These are phyloP conservation scores for Jamesozyma jinghongensis DNA, from an alignment of 805 yeast species.

Conservation along the genomic window DNA sequence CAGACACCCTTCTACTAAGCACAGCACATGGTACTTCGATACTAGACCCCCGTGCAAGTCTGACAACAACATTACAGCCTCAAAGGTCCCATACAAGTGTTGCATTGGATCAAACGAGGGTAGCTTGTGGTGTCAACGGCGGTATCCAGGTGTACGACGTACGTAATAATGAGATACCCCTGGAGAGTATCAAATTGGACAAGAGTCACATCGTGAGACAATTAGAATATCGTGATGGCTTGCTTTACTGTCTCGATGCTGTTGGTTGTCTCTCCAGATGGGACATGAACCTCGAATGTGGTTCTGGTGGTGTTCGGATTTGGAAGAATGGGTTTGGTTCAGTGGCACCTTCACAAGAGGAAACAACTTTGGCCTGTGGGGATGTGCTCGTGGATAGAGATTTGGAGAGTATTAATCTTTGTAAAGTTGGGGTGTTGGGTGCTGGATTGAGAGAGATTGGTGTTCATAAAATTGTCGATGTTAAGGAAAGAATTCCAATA, in stretches of 20 bases:
- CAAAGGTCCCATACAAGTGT: neutral
- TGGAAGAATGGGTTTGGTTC: conserved; percentile 3
- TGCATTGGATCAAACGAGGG: no score
- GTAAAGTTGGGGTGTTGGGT: conserved; percentile 7
- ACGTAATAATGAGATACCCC: no score
- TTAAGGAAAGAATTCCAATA: conserved; percentile 4
- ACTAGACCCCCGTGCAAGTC: neutral
- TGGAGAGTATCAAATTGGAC: no score
- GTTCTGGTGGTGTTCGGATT: neutral
- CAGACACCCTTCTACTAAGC: conserved; percentile 10
- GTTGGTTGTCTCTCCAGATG: conserved; percentile 11
- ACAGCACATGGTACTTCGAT: neutral
- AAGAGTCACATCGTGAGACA: no score
- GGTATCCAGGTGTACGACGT: no score
- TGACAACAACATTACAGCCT: neutral
- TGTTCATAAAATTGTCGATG: conserved; percentile 17
- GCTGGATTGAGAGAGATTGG: conserved; percentile 20
- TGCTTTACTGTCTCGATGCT: conserved; percentile 4
- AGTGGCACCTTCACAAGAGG: no score
- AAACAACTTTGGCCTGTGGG: conserved; percentile 15
- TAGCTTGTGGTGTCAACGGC: no score
- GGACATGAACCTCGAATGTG: conserved; percentile 19
- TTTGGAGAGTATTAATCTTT: neutral
- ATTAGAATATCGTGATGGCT: no score
- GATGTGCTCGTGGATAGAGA: conserved; percentile 15